These are phyloP conservation scores for Fusarium chlamydosporum DNA, from an alignment of 2,329 filamentous ascomycete species.

Conservation along the genomic window DNA sequence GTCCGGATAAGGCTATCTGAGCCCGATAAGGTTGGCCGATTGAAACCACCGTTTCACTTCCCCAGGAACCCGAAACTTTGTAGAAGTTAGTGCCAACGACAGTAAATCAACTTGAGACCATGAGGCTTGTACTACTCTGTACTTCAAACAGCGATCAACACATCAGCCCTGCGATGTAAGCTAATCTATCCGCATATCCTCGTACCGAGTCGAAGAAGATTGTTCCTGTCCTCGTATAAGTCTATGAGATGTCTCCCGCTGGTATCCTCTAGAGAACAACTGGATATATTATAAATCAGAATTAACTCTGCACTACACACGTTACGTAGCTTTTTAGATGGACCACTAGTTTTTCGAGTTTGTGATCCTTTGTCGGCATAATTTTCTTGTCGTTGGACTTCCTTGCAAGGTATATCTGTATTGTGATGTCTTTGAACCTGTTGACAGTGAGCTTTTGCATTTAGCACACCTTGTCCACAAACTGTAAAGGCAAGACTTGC, in stretches of 20 bases:
- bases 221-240: no score
- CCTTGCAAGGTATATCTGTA: neutral
- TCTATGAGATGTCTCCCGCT: neutral
- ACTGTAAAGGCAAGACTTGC: constrained; percentile 21
- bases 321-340: neutral
- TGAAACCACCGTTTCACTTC: no score
- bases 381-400: neutral
- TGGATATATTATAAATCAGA: neutral
- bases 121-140: no score
- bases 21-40: neutral
- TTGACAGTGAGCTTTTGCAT: no score
- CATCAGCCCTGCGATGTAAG: no score
- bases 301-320: neutral
- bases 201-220: no score
- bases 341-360: neutral
- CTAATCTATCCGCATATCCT: no score
- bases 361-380: neutral
- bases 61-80: neutral
- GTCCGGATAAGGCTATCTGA: neutral
- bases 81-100: no score
- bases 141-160: no score
- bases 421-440: no score
- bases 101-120: no score
- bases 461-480: constrained; percentile 37
- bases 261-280: neutral